Evolutionary conservation across 768 basidiomycete genomes (phyloP).

Genomic region (Mycena crocata): DNA sequence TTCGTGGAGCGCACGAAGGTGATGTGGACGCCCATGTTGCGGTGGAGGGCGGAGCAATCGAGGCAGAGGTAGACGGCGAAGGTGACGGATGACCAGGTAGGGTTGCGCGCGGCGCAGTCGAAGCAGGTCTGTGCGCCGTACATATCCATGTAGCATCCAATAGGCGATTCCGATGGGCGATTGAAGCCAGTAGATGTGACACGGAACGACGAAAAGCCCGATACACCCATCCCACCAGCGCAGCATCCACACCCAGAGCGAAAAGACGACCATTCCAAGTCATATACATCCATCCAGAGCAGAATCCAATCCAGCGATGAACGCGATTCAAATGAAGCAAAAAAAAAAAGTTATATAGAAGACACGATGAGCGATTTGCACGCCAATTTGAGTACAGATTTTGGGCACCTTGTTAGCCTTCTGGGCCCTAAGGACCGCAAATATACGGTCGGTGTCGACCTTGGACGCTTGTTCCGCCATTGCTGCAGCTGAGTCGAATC

Average conservation of each 20-base stretch:
- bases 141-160: not conserved
- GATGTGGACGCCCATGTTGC: constrained; percentile 98
- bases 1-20: constrained; percentile 97
- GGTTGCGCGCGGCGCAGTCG: constrained; percentile 95
- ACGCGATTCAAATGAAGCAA: not conserved
- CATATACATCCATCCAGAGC: not conserved
- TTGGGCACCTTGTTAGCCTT: constrained; percentile 94
- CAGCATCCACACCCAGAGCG: no score
- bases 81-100: constrained; percentile 97
- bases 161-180: not conserved
- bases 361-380: not conserved
- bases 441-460: constrained; percentile 88
- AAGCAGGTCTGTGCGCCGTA: constrained; percentile 78
- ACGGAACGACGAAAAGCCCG: no score
- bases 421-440: constrained; percentile 83
- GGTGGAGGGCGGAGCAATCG: constrained; percentile 94
- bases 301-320: not conserved
- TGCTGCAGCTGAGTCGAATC: not conserved
- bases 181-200: no score
- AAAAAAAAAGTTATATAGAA: not conserved
- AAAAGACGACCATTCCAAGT: not conserved
- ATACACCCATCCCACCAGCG: no score
- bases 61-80: constrained; percentile 98
- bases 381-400: constrained; percentile 7
- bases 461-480: constrained; percentile 83